Evolutionary conservation across 148 eudicot species (phyloP).

Genomic region (Linanthus parryae): DNA sequence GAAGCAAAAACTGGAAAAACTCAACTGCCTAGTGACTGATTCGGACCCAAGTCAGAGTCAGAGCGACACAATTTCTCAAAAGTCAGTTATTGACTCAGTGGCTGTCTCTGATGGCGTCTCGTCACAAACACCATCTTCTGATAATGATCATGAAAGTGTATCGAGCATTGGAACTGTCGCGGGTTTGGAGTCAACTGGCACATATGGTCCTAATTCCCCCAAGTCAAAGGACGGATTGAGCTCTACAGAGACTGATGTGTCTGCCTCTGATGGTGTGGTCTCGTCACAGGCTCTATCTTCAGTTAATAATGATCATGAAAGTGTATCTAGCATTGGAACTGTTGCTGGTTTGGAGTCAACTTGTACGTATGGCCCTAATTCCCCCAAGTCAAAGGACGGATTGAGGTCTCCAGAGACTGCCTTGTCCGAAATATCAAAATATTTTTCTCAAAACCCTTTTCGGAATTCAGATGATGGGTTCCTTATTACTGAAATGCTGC

Average conservation of each 20-base stretch:
- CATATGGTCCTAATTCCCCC: too few relatives aligned
- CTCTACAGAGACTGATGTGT: too few relatives aligned
- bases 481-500: constrained; percentile 20
- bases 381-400: constrained; percentile 44
- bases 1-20: constrained; percentile 50
- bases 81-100: constrained; percentile 49
- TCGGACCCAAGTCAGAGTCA: constrained; percentile 23
- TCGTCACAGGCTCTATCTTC: too few relatives aligned
- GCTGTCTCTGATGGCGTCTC: constrained; percentile 30
- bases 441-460: constrained; percentile 24
- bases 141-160: too few relatives aligned
- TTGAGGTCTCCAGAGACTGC: constrained; percentile 29
- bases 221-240: too few relatives aligned
- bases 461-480: constrained; percentile 25
- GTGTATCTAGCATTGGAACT: constrained; percentile 19
- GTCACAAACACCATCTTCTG: too few relatives aligned
- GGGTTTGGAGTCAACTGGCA: too few relatives aligned
- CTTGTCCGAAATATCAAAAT: constrained; percentile 47
- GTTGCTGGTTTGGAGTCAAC: constrained; percentile 27
- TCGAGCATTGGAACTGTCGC: too few relatives aligned
- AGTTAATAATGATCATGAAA: too few relatives aligned
- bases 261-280: too few relatives aligned
- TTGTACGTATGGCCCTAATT: constrained; percentile 59
- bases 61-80: constrained; percentile 20
- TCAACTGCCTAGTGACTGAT: constrained; percentile 51